Base-by-base conservation (phyloP, 2,329 filamentous ascomycete species). In the Setomelanomma holmii region DNA sequence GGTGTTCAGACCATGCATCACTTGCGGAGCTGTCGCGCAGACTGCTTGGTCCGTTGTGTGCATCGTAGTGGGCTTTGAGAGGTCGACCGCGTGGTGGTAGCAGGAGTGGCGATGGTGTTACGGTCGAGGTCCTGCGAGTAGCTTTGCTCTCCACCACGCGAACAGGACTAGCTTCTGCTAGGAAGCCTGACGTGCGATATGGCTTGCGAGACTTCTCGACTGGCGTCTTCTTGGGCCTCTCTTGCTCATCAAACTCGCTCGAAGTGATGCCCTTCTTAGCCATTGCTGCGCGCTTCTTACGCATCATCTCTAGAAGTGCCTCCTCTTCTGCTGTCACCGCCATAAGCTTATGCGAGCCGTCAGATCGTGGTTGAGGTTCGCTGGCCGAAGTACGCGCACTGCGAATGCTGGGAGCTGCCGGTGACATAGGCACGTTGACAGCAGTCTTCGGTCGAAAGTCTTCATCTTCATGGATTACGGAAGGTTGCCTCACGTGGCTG, bases 241-340 rank as follows among this genome's bases (percentile, higher is more conserved):
- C 64, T 30, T 74, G 60, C 53, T 78, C 73, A 5, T 75, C 51
- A 12, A 67, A 63, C 43, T 74, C 73, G 20, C 71, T 75, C 53
- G 78, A 72, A 1, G 71, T 61, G 50, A 72, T 74, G 42, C 67
- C 73, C 12, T 49, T 46, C 56, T 78, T 75, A 21, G 72, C 72
- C 78, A 80, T 80, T 6, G 73, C 75, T 10, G 78, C 78, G 39
- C 79, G 74, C 60, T 80, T 81, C 50, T 75, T 73, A 6, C 79
- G 76, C 77, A 82, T 80, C 65, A 81, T 67, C 48, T 80, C 79
- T 30, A 82, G 56, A 12, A 82, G 60, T 20, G 77, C 76, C 63
- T 80, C 79, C 59, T 82, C 79, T 60, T 82, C 79, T 47, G 78
- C 73, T 1, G 79, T 80, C 14, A 82, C 79, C 23, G 77, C 76